Evolutionary conservation across 768 basidiomycete species (phyloP).

Genomic region (Xerocomus potaroensis): DNA sequence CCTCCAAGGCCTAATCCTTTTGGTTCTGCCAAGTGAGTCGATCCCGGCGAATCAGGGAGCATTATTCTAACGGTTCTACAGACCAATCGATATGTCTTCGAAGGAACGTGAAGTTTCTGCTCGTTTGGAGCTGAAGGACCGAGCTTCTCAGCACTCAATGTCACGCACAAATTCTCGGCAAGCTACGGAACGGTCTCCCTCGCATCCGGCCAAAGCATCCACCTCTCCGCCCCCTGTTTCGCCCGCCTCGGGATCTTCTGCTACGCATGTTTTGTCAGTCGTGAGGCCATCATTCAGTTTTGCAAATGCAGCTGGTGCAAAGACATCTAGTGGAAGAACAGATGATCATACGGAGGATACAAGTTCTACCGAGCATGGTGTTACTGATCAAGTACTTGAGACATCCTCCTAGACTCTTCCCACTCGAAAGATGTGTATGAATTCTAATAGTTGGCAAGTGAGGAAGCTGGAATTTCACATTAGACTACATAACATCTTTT

Average conservation of each 20-base stretch:
- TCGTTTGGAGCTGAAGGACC: conserved; percentile 47
- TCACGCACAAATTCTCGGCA: conserved; percentile 46
- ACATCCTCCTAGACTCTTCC: conserved; percentile 14
- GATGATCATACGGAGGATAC: conserved; percentile 15
- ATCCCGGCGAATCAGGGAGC: neutral
- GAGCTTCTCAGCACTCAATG: conserved; percentile 36
- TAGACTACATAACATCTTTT: neutral
- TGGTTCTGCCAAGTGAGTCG: conserved; percentile 71
- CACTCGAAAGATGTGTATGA: neutral
- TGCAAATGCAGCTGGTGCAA: conserved; percentile 62
- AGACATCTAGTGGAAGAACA: conserved; percentile 14
- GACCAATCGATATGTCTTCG: conserved; percentile 79
- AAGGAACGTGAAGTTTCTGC: conserved; percentile 74
- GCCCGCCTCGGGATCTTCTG: conserved; percentile 17
- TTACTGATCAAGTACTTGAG: conserved; percentile 16
- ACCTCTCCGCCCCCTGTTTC: conserved; percentile 23
- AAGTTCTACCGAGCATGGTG: conserved; percentile 2
- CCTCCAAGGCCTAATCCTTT: conserved; percentile 70
- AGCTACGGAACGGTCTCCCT: conserved; percentile 42
- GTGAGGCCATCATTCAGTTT: conserved; percentile 79
- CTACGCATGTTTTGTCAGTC: conserved; percentile 36
- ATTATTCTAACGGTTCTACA: conserved; percentile 28
- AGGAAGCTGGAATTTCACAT: neutral
- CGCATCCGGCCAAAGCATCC: conserved; percentile 29
- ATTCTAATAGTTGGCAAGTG: too few species aligned